phyloP scores from a whole-genome alignment of 257 asterid genomes.

The Capsicum pubescens region DNA sequence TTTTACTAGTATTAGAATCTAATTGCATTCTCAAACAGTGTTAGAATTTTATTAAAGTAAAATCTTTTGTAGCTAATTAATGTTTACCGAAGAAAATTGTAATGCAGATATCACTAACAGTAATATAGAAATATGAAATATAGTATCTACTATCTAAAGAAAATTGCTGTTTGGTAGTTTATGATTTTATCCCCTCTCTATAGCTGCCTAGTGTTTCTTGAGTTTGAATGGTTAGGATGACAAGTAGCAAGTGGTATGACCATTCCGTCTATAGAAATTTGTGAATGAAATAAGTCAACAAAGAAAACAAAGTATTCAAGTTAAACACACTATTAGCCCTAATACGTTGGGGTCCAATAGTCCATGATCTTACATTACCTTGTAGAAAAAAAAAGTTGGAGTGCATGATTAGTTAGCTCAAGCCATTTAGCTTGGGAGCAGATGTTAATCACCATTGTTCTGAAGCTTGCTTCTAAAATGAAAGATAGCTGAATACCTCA shows the following conservation, averaged over 20 bases:
- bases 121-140: not conserved
- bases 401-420: not conserved
- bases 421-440: not conserved
- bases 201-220: slow-evolving; percentile 21
- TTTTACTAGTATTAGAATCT: slow-evolving; percentile 1
- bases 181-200: slow-evolving; percentile 5
- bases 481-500: not conserved
- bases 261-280: not conserved
- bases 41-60: not conserved
- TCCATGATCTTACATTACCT: too few species aligned
- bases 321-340: not conserved
- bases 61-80: not conserved
- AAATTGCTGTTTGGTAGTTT: not conserved
- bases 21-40: not conserved
- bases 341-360: not conserved
- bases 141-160: not conserved
- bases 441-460: slow-evolving; percentile 9
- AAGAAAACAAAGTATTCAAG: not conserved
- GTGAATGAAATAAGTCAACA: not conserved
- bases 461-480: not conserved
- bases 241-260: not conserved
- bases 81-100: not conserved
- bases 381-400: not conserved
- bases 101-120: not conserved
- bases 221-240: slow-evolving; percentile 14